phyloP scores from a whole-genome alignment of 2,329 filamentous ascomycete species.

The Pseudomassariella vexata region DNA sequence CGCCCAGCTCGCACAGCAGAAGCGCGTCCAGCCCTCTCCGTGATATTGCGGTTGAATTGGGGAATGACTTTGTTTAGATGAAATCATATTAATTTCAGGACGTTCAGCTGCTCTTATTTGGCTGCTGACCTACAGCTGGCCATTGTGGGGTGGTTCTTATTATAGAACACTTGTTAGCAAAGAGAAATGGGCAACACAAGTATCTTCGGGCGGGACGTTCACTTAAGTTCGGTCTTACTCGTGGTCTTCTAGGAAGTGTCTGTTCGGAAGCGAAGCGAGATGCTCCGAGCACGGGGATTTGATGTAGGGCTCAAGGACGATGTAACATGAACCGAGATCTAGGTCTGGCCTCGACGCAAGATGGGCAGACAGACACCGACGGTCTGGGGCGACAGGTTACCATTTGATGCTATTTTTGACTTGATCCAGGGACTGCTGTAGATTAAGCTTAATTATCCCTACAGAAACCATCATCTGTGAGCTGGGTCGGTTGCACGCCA shows the following conservation, averaged over 20 bases:
- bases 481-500: too few species aligned
- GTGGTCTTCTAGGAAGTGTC: too few species aligned
- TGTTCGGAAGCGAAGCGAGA: too few species aligned
- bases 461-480: too few species aligned
- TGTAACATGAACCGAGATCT: slow-evolving; percentile 14
- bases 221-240: too few species aligned
- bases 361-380: slow-evolving; percentile 8
- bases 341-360: slow-evolving; percentile 12
- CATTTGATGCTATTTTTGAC: slow-evolving; percentile 28
- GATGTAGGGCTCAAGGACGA: too few species aligned
- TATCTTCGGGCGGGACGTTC: too few species aligned
- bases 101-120: slow-evolving; percentile 21
- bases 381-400: too few species aligned
- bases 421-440: slow-evolving; percentile 17
- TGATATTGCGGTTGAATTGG: slow-evolving; percentile 37
- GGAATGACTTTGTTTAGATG: slow-evolving; percentile 31
- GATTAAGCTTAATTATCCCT: slow-evolving; percentile 35
- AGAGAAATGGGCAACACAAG: too few species aligned
- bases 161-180: too few species aligned
- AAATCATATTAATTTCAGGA: slow-evolving; percentile 33
- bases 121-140: slow-evolving; percentile 9
- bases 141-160: slow-evolving; percentile 15
- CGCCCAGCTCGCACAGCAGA: slow-evolving; percentile 10
- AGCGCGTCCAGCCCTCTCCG: slow-evolving; percentile 19
- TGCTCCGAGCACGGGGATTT: too few species aligned